phyloP scores from a whole-genome alignment of 2,329 filamentous ascomycete genomes.

The Penicillium concentricum region DNA sequence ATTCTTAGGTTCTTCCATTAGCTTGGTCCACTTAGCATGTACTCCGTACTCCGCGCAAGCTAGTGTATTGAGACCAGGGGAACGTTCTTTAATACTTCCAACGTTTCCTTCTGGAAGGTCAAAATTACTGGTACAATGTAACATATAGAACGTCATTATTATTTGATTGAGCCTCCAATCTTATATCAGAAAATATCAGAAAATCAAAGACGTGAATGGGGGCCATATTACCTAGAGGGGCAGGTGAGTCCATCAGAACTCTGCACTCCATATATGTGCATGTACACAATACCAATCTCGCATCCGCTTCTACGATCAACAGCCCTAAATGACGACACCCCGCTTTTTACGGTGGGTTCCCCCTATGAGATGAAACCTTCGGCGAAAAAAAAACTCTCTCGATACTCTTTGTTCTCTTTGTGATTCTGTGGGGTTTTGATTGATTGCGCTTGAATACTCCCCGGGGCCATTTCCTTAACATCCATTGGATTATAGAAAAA shows the following conservation, averaged over 20 bases:
- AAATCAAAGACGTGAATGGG: not conserved
- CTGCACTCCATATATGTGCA: conserved; percentile 12
- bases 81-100: not conserved
- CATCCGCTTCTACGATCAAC: conserved; percentile 26
- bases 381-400: not conserved
- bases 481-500: not conserved
- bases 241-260: not conserved
- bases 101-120: conserved; percentile 7
- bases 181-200: not conserved
- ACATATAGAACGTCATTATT: not conserved
- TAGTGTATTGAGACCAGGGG: conserved; percentile 6
- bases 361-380: conserved; percentile 10
- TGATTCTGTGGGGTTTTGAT: conserved; percentile 16
- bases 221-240: not conserved
- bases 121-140: not conserved
- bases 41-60: not conserved
- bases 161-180: not conserved
- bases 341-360: conserved; percentile 13
- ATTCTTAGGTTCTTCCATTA: conserved; percentile 28
- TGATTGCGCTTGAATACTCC: not conserved
- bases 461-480: not conserved
- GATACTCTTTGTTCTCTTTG: conserved; percentile 1
- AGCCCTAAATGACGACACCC: conserved; percentile 20
- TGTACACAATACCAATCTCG: conserved; percentile 26
- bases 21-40: conserved; percentile 23